Conservation (phyloP, 2,329 filamentous ascomycete species). For the Byssothecium circinans region DNA sequence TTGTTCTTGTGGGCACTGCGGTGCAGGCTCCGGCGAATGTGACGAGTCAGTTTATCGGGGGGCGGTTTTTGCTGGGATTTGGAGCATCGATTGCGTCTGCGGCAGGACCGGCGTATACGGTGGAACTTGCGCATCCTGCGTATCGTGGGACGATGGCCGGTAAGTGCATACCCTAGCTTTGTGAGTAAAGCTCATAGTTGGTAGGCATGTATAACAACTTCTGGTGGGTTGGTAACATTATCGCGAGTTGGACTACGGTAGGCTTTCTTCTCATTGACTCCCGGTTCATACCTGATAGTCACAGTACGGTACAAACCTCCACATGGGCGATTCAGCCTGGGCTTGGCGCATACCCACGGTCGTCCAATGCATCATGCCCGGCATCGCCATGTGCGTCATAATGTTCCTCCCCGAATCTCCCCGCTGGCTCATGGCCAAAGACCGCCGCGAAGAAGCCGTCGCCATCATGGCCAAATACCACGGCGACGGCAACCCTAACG, state of each 20-base stretch:
- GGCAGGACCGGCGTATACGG: conserved; percentile 60
- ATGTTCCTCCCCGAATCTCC: conserved; percentile 63
- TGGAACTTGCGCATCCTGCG: conserved; percentile 63
- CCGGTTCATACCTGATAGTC: not conserved
- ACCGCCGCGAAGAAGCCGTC: conserved; percentile 59
- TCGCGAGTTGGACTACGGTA: not conserved
- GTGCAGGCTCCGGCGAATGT: conserved; percentile 53
- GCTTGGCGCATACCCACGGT: conserved; percentile 56
- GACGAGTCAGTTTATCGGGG: conserved; percentile 57
- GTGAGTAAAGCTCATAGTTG: too few species aligned
- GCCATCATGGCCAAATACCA: conserved; percentile 62
- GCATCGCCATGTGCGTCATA: conserved; percentile 51
- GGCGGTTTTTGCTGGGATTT: conserved; percentile 45
- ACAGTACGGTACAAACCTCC: conserved; percentile 35
- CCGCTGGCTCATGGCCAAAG: conserved; percentile 59
- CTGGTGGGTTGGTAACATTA: conserved; percentile 45
- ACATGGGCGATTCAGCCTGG: conserved; percentile 45
- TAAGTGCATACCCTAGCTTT: too few species aligned
- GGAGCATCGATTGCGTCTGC: conserved; percentile 60
- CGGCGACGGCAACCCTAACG: conserved; percentile 48
- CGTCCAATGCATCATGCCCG: conserved; percentile 32
- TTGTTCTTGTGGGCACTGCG: conserved; percentile 57
- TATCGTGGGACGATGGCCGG: conserved; percentile 64
- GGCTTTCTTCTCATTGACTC: not conserved
- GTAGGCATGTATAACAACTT: conserved; percentile 51